Evolutionary conservation across 352 stramenopile species (phyloP).

Genomic region (Phytophthora cryptogea): DNA sequence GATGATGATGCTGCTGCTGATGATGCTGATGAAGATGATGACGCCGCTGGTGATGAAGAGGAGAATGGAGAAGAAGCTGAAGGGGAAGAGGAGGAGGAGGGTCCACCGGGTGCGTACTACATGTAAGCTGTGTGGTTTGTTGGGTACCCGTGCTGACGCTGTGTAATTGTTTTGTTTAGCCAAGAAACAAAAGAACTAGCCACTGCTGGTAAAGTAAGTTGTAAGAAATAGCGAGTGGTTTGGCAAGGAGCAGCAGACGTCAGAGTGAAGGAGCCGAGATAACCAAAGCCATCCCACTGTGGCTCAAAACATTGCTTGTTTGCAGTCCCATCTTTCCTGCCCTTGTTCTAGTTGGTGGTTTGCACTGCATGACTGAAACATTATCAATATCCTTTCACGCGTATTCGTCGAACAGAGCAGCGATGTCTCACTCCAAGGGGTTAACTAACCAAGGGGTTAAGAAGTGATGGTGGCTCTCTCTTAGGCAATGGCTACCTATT

Average conservation of each 20-base stretch:
- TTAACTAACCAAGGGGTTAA: no score
- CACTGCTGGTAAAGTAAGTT: constrained; percentile 23
- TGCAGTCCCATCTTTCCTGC: constrained; percentile 1
- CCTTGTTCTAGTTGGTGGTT: neutral
- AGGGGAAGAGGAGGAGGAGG: constrained; percentile 39
- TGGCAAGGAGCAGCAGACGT: constrained; percentile 1
- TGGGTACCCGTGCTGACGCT: neutral
- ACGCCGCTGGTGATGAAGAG: constrained; percentile 5
- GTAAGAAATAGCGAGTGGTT: constrained; percentile 22
- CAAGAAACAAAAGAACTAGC: constrained; percentile 76
- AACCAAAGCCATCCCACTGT: no score
- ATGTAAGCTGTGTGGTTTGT: neutral
- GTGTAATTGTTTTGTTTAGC: constrained; percentile 23
- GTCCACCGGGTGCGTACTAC: constrained; percentile 50
- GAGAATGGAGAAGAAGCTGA: constrained; percentile 12
- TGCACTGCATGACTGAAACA: no score
- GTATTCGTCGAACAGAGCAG: no score
- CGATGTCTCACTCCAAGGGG: no score
- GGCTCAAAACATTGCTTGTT: neutral
- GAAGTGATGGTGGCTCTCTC: neutral
- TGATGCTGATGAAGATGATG: constrained; percentile 18
- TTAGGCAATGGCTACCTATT: neutral
- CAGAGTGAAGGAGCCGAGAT: neutral
- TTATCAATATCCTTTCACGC: no score
- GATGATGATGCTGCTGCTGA: constrained; percentile 40